Evolutionary conservation across 2,329 filamentous ascomycete species (phyloP).

Genomic region (Cladosporium phlei): DNA sequence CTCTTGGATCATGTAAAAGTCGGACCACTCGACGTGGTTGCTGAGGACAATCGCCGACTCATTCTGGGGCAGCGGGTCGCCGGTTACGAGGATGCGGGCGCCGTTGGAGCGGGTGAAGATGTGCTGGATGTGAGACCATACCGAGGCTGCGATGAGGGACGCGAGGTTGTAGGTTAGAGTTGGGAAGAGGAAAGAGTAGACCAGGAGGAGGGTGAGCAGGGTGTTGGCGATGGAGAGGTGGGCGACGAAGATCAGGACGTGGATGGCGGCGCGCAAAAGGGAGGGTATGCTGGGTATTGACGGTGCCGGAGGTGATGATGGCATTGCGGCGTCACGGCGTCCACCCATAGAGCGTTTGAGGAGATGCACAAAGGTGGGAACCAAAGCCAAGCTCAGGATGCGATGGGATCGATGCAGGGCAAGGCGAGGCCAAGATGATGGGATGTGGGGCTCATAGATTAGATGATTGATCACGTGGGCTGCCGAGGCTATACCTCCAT

Average conservation of each 20-base stretch:
- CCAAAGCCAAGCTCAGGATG: too few species aligned
- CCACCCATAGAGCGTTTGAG: too few species aligned
- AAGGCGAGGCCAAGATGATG: too few species aligned
- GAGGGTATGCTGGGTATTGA: conserved; percentile 23
- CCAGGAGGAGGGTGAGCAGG: conserved; percentile 34
- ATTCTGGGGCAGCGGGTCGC: conserved; percentile 47
- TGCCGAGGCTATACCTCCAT: too few species aligned
- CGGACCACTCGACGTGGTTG: conserved; percentile 59
- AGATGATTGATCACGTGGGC: too few species aligned
- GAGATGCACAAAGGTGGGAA: too few species aligned
- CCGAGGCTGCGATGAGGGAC: conserved; percentile 50
- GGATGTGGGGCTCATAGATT: too few species aligned
- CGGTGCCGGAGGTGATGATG: background rate
- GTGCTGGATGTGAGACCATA: conserved; percentile 55
- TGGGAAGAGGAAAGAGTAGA: conserved; percentile 35
- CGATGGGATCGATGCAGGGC: too few species aligned
- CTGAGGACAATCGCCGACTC: conserved; percentile 58
- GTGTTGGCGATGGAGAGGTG: conserved; percentile 51
- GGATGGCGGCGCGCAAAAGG: conserved; percentile 29
- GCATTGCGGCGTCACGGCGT: too few species aligned
- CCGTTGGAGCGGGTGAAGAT: conserved; percentile 54
- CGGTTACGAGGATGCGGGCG: conserved; percentile 50
- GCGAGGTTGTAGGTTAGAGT: conserved; percentile 51
- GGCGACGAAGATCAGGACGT: conserved; percentile 48
- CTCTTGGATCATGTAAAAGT: conserved; percentile 62